Conservation (phyloP, 352 stramenopile species). For the Blastocystis sp. region DNA sequence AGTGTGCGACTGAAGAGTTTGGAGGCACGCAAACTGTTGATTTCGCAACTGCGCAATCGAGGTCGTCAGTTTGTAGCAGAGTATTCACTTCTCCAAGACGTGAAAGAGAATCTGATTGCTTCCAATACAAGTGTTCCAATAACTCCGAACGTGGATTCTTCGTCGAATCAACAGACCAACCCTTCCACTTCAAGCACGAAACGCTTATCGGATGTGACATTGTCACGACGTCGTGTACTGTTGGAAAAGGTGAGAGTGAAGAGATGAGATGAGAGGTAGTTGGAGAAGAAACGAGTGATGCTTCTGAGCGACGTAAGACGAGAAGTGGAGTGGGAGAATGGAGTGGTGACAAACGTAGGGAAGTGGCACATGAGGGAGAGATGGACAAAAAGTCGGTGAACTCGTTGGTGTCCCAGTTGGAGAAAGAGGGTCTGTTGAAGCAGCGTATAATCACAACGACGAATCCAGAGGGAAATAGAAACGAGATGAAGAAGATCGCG, state of each 20-base stretch:
- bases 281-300: conserved; percentile 4
- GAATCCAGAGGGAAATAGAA: background rate
- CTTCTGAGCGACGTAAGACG: background rate
- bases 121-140: no score
- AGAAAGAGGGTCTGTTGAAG: background rate
- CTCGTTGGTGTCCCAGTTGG: background rate
- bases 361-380: background rate
- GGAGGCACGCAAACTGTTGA: background rate
- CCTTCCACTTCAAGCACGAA: background rate
- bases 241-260: background rate
- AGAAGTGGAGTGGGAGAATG: background rate
- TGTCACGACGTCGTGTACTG: background rate
- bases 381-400: background rate
- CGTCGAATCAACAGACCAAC: no score
- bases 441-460: background rate
- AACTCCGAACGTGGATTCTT: no score
- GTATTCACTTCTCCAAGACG: no score
- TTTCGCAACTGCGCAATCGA: background rate
- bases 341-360: background rate
- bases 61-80: background rate
- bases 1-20: background rate
- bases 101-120: no score
- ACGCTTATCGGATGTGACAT: background rate
- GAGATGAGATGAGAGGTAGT: background rate
- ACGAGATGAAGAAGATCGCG: background rate